Evolutionary conservation across 768 basidiomycete genomes (phyloP), one percentile per base, ranked within the genome.

Genomic region (Neoboletus magnificus): DNA sequence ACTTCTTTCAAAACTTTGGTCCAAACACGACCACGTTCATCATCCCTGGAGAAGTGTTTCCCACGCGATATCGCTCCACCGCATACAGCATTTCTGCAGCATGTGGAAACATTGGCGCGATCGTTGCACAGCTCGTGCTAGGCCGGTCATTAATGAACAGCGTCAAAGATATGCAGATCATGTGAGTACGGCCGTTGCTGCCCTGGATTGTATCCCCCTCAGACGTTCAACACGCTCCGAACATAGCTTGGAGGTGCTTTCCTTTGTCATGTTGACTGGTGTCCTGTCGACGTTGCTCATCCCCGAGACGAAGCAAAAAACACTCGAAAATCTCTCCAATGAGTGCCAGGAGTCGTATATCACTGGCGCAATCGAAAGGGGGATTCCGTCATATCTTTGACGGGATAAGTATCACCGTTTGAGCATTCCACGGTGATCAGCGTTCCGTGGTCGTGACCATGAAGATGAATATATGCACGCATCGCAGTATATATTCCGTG

Each of bases 261-360:
- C 90, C 10, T 73, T 91, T 46, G 86, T 92, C 78, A 92, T 91
- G 90, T 73, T 91, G 54, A 91, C 88, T 1, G 91, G 91, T 50
- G 75, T 91, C 62, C 79, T 86, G 74, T 91, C 92, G 10, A 92
- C 91, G 2, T 73, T 91, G 40, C 79, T 93, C 25, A 67, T 93
- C n/a, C 87, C 88, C 32, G 92, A 93, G 74, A 92, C 92, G 45
- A 93, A 82, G 66, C 71, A 74, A 15, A 73, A 63, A 66, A 65
- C 80, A 8, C 77, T 91, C 23, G 89, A 91, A 71, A 82, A 86
- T 11, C 75, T 91, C 23, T 91, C 89, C 10, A 83, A 84, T 64
- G 89, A 91, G 68, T 68, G 75, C 2, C 88, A 90, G 62, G 79
- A 82, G 0, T 77, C 78, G 45, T 89, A 88, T 70, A 73, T 88